Conservation (phyloP, 208 protist genomes). For the Histomonas meleagridis region DNA sequence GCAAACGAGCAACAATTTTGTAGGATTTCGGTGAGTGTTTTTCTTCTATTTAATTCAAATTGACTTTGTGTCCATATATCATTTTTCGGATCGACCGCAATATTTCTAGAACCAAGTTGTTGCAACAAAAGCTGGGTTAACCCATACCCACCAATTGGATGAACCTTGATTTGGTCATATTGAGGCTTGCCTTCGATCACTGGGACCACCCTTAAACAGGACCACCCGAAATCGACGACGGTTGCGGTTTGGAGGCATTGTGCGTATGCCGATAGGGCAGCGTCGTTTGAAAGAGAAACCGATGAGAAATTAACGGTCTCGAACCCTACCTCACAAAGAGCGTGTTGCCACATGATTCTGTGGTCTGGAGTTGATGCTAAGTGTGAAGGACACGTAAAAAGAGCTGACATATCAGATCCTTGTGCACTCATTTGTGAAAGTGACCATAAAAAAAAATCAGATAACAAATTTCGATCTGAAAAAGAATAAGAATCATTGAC, state of each 20-base stretch:
- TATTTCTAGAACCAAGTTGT: neutral
- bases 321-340: neutral
- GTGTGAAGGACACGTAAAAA: neutral
- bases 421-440: neutral
- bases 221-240: conserved; percentile 26
- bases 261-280: neutral
- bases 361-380: neutral
- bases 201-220: neutral
- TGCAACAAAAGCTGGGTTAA: neutral
- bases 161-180: neutral
- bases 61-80: neutral
- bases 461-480: neutral
- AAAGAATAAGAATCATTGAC: neutral
- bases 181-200: neutral
- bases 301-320: neutral
- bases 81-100: neutral
- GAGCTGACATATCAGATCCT: neutral
- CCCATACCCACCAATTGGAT: neutral
- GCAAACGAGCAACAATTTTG: neutral
- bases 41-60: neutral
- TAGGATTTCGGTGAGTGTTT: neutral
- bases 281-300: neutral
- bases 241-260: neutral
- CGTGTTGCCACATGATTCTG: neutral
- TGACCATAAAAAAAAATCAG: neutral